Conservation (phyloP, 2,329 filamentous ascomycete species). For the Pseudogymnoascus sp. region DNA sequence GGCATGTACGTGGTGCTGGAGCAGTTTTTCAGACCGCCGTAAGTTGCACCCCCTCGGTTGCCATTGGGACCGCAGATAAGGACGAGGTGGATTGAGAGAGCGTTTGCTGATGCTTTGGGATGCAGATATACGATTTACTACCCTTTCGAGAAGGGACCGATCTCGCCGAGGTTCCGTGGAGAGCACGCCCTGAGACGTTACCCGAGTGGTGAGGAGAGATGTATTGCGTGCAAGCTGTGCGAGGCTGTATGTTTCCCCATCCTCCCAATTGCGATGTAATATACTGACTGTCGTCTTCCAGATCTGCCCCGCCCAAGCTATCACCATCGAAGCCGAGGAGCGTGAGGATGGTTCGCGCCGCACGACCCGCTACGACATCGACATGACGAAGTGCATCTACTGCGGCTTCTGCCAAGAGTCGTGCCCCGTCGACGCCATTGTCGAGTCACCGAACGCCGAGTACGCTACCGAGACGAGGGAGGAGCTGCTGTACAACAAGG, state of each 20-base stretch:
- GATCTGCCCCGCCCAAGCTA: constrained; percentile 95
- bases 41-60: constrained; percentile 34
- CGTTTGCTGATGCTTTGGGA: constrained; percentile 12
- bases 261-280: background rate
- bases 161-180: constrained; percentile 94
- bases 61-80: constrained; percentile 7
- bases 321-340: constrained; percentile 98
- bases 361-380: constrained; percentile 96
- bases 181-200: constrained; percentile 96
- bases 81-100: background rate
- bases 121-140: constrained; percentile 94
- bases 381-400: constrained; percentile 99
- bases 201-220: constrained; percentile 94
- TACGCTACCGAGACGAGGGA: constrained; percentile 76
- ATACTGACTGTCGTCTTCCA: constrained; percentile 26
- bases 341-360: constrained; percentile 90
- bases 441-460: constrained; percentile 67
- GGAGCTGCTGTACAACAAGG: constrained; percentile 95
- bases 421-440: constrained; percentile 93
- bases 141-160: constrained; percentile 97
- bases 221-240: constrained; percentile 99
- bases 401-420: constrained; percentile 99
- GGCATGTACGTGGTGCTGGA: constrained; percentile 98
- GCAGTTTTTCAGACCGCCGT: constrained; percentile 98
- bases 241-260: constrained; percentile 59